Conservation (phyloP, 768 basidiomycete species). For the Pleurotus platypus region DNA sequence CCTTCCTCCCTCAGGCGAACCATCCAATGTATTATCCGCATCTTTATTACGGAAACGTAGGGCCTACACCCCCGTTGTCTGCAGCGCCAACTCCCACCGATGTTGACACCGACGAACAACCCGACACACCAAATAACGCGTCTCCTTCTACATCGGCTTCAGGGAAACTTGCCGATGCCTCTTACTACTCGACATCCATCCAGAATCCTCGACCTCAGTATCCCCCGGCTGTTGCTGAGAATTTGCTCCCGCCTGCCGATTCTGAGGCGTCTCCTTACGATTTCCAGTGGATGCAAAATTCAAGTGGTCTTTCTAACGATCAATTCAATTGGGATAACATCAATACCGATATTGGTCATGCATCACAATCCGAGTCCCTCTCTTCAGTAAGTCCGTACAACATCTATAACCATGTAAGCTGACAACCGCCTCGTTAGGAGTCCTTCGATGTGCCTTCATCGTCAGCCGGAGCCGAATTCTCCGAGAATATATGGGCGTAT, state of each 20-base stretch:
- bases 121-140: conserved; percentile 11
- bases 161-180: background rate
- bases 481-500: background rate
- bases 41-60: conserved; percentile 30
- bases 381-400: too few species aligned
- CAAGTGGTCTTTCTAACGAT: too few species aligned
- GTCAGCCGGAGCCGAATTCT: too few species aligned
- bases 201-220: conserved; percentile 3
- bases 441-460: too few species aligned
- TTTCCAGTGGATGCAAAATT: background rate
- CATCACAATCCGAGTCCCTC: too few species aligned
- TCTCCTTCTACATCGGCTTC: conserved; percentile 10
- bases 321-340: too few species aligned
- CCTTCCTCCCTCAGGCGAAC: conserved; percentile 14
- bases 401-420: too few species aligned
- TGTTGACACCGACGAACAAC: conserved; percentile 14
- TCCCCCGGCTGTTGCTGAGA: background rate
- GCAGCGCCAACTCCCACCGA: conserved; percentile 43
- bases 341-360: too few species aligned
- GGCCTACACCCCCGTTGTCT: conserved; percentile 53
- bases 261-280: background rate
- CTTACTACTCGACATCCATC: background rate
- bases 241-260: background rate
- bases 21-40: conserved; percentile 18
- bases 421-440: too few species aligned